These are phyloP conservation scores for Thielaviopsis ethacetica DNA, from an alignment of 2,329 filamentous ascomycete species.

Conservation along the genomic window DNA sequence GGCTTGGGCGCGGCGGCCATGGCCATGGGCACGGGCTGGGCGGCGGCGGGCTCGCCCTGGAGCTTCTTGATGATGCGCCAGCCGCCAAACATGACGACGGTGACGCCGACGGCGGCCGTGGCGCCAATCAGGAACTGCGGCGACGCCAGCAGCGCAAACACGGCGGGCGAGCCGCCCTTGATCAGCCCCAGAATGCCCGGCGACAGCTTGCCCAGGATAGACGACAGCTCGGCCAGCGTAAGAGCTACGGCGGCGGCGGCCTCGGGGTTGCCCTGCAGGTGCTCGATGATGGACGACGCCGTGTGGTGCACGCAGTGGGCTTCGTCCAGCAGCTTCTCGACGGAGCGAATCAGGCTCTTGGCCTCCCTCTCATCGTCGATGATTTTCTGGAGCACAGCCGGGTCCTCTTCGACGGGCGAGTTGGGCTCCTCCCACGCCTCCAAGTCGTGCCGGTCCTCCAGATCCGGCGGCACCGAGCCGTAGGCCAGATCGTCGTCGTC, in stretches of 20 bases:
- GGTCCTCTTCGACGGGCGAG: constrained; percentile 17
- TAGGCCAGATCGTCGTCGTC: constrained; percentile 91
- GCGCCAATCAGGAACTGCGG: constrained; percentile 92
- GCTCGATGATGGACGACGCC: constrained; percentile 65
- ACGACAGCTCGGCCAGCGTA: constrained; percentile 79
- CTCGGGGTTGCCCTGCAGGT: constrained; percentile 56
- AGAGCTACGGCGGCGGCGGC: constrained; percentile 87
- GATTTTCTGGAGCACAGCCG: constrained; percentile 27
- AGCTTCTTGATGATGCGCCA: constrained; percentile 96
- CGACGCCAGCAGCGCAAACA: constrained; percentile 72
- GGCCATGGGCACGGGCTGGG: constrained; percentile 18
- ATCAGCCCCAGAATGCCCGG: constrained; percentile 61
- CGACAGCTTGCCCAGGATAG: constrained; percentile 65
- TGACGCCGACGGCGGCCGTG: constrained; percentile 79
- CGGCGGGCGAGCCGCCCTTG: constrained; percentile 67
- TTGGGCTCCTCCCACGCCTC: constrained; percentile 6
- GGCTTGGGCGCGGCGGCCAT: constrained; percentile 6
- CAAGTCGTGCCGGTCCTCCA: constrained; percentile 33
- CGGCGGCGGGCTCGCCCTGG: constrained; percentile 21
- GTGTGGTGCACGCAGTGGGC: constrained; percentile 79
- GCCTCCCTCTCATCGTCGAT: constrained; percentile 37
- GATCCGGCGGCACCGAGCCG: constrained; percentile 60
- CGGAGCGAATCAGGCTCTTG: constrained; percentile 47
- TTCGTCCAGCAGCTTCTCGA: constrained; percentile 68
- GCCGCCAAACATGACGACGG: constrained; percentile 85